Evolutionary conservation across 345 rosid genomes (phyloP).

Genomic region (Rhodamnia argentea): DNA sequence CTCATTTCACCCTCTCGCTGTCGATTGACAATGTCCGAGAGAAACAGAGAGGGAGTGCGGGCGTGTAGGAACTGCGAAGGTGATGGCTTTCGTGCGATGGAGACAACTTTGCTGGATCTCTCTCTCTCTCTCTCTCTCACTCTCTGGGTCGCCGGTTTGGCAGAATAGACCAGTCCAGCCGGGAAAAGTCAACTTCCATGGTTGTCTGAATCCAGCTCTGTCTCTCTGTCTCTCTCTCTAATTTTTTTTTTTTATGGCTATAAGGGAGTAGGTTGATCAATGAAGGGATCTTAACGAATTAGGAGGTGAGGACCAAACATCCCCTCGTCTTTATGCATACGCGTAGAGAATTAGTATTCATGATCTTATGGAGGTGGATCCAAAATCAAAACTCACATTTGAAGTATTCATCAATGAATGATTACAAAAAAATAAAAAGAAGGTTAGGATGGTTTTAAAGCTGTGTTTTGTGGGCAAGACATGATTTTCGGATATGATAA

Average conservation of each 20-base stretch:
- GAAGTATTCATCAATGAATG: not conserved
- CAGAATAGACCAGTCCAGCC: not conserved
- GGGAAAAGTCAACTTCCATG: not conserved
- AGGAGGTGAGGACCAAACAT: not conserved
- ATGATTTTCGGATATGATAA: not conserved
- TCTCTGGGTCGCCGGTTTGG: not conserved
- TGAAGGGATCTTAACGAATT: not conserved
- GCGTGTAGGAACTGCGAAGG: not conserved
- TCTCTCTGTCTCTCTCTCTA: not conserved
- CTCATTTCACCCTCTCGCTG: not conserved
- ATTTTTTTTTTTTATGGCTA: not conserved
- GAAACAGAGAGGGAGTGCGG: too few relatives aligned
- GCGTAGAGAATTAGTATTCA: not conserved
- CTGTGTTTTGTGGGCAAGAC: fast-evolving
- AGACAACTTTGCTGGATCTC: not conserved
- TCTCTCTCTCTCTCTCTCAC: not conserved
- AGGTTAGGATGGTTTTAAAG: not conserved
- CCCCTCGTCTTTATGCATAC: not conserved
- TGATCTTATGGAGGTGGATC: not conserved
- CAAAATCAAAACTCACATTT: not conserved
- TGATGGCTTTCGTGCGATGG: not conserved
- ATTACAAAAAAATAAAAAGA: not conserved
- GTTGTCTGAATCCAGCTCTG: not conserved
- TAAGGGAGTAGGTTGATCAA: not conserved
- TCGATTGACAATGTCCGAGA: not conserved